Conservation (phyloP, 805 yeast genomes). For the Yarrowia osloensis region DNA sequence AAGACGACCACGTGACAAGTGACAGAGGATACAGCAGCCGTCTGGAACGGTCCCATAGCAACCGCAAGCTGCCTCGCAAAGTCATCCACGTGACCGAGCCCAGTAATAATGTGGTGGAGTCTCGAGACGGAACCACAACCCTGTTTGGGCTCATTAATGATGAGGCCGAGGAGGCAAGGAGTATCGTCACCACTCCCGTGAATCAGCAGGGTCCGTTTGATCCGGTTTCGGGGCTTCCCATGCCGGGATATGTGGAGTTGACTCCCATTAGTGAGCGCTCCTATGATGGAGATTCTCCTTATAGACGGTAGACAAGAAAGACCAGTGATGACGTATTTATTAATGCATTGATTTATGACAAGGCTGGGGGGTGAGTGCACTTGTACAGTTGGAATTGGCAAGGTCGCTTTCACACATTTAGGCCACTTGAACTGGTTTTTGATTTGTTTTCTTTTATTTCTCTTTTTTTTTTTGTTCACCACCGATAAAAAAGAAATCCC, state of each 20-base stretch:
- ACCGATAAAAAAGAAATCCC: too few relatives aligned
- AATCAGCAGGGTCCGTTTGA: conserved; percentile 19
- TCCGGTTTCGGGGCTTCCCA: conserved; percentile 10
- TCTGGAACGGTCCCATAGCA: conserved; percentile 16
- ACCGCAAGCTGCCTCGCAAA: conserved; percentile 14
- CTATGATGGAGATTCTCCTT: conserved; percentile 13
- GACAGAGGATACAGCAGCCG: not conserved
- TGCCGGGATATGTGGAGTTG: conserved; percentile 16
- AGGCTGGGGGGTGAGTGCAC: too few relatives aligned
- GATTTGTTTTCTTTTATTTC: too few relatives aligned
- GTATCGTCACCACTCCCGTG: conserved; percentile 3
- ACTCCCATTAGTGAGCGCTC: conserved; percentile 23
- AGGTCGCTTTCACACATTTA: too few relatives aligned
- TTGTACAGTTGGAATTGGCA: too few relatives aligned
- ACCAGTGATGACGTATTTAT: not conserved
- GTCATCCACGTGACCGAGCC: not conserved
- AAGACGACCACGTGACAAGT: not conserved
- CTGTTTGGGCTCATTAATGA: conserved; percentile 7
- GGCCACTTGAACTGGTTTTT: too few relatives aligned
- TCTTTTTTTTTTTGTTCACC: too few relatives aligned
- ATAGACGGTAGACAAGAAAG: conserved; percentile 9
- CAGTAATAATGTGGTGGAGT: not conserved
- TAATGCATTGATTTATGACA: conserved; percentile 4
- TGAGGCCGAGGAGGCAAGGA: not conserved
- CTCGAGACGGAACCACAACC: not conserved